A percentile compares a stretch with the other conserved stretches of the same genome.
Evolutionary conservation across 345 rosid genomes (phyloP).

Genomic region (Citrus mangshanensis): DNA sequence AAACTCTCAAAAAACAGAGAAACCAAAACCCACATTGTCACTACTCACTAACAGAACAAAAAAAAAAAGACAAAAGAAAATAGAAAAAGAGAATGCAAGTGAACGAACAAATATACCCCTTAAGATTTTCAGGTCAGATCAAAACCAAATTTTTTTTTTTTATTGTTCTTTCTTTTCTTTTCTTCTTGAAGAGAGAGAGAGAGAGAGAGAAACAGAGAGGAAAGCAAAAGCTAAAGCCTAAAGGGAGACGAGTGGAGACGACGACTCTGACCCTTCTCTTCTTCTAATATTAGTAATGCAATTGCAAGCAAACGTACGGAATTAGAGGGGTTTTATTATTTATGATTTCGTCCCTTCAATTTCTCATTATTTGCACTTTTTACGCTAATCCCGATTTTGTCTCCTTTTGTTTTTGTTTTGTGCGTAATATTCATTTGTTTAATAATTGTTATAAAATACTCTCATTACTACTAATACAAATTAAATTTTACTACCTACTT

Average conservation of each 20-base stretch:
- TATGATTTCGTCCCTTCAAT: background rate
- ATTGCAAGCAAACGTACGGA: background rate
- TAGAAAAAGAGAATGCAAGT: too few relatives aligned
- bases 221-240: background rate
- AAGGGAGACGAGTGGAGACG: background rate
- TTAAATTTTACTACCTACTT: too few relatives aligned
- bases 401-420: background rate
- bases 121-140: too few relatives aligned
- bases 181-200: background rate
- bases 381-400: background rate
- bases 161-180: background rate
- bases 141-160: too few relatives aligned
- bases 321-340: background rate
- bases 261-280: background rate
- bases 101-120: too few relatives aligned
- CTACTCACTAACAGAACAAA: background rate
- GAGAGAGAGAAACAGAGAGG: background rate
- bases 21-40: background rate
- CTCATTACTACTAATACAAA: too few relatives aligned
- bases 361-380: background rate
- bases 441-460: too few relatives aligned
- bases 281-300: background rate
- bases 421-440: too few relatives aligned
- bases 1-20: background rate
- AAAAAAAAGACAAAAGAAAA: background rate